phyloP scores from a whole-genome alignment of 2,329 filamentous ascomycete genomes.

The Colletotrichum siamense region DNA sequence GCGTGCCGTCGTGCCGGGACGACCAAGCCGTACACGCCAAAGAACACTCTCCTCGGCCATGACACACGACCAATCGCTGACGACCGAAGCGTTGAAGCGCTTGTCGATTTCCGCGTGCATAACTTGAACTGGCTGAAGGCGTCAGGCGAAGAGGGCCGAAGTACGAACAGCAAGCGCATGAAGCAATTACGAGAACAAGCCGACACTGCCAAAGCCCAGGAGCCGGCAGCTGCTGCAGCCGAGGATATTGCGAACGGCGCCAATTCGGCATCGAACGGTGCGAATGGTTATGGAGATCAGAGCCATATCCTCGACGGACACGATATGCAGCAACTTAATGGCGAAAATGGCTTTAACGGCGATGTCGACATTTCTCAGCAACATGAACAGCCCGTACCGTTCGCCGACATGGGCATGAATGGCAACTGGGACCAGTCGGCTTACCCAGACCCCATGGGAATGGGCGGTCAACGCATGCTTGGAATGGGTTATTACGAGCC shows the following conservation, averaged over 20 bases:
- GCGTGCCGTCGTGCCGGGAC: slow-evolving; percentile 70
- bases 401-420: slow-evolving; percentile 33
- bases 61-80: slow-evolving; percentile 92
- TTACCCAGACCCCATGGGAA: slow-evolving; percentile 56
- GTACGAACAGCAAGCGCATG: slow-evolving; percentile 62
- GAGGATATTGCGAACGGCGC: slow-evolving; percentile 27
- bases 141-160: slow-evolving; percentile 62
- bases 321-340: slow-evolving; percentile 10
- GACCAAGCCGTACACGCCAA: slow-evolving; percentile 84
- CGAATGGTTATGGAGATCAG: slow-evolving; percentile 36
- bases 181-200: slow-evolving; percentile 61
- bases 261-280: not conserved
- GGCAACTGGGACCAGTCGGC: slow-evolving; percentile 35
- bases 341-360: slow-evolving; percentile 11
- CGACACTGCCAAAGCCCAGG: slow-evolving; percentile 61
- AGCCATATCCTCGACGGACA: slow-evolving; percentile 36
- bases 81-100: slow-evolving; percentile 84
- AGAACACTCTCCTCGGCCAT: slow-evolving; percentile 86
- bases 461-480: slow-evolving; percentile 54
- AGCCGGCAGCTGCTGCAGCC: slow-evolving; percentile 30
- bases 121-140: slow-evolving; percentile 83
- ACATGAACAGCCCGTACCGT: slow-evolving; percentile 19
- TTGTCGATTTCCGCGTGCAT: slow-evolving; percentile 90
- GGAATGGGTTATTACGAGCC: slow-evolving; percentile 68
- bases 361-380: slow-evolving; percentile 7